Evolutionary conservation across 2,329 filamentous ascomycete species (phyloP), one percentile per base, ranked within the genome.

Genomic region (Tolypocladium capitatum): DNA sequence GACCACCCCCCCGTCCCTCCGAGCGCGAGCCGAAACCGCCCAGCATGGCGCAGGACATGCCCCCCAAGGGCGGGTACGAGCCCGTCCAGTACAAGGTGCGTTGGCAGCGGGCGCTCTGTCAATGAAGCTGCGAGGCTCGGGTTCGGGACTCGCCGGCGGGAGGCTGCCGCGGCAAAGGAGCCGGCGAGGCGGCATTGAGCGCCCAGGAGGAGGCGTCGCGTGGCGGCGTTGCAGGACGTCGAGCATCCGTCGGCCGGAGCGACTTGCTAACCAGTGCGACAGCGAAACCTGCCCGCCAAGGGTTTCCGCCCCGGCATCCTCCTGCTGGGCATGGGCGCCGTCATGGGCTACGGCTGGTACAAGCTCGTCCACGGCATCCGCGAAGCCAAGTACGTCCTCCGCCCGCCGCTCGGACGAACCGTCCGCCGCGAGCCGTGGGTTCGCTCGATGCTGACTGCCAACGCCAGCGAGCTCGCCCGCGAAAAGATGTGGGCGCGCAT

Each of bases 401-500:
- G 24, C 24, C n/a, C n/a, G n/a, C n/a, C n/a, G n/a, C n/a, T n/a
- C n/a, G n/a, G n/a, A n/a, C n/a, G n/a, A n/a, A n/a, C n/a, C n/a
- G n/a, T n/a, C n/a, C n/a, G n/a, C n/a, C n/a, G n/a, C n/a, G n/a
- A n/a, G n/a, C n/a, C n/a, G n/a, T n/a, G n/a, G n/a, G n/a, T n/a
- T n/a, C n/a, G n/a, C 24, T 24, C 24, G 27, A 27, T 27, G 6
- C 27, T 27, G 27, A 27, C 27, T 5, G 4, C 21, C 32, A 21
- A 9, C 16, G 27, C 49, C 60, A 96, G 90, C 63, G 92, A 98
- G 70, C 83, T 95, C 56, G 86, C 83, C 53, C 87, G 92, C 59
- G 92, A 98, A 65, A 98, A 97, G 76, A 92, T 95, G 80, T 98
- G 92, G 92, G 81, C 87, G 52, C 84, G 92, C 63, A 94, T 98